Conservation (phyloP, 2,329 filamentous ascomycete genomes). For the Microcyclosporella mali region DNA sequence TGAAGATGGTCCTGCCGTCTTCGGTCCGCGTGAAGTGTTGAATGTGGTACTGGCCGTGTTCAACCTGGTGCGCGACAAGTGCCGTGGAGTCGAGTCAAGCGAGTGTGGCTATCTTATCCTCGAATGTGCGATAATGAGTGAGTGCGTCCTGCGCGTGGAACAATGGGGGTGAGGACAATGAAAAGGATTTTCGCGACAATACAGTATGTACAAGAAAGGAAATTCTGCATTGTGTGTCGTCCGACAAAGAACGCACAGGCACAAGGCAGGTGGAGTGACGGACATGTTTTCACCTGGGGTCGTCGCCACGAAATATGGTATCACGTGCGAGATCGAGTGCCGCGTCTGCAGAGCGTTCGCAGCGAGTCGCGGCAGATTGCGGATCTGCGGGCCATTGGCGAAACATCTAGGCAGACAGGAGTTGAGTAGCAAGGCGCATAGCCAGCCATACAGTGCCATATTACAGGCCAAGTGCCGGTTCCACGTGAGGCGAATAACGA, state of each 20-base stretch:
- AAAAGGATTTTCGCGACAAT: slow-evolving; percentile 11
- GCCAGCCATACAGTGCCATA: slow-evolving; percentile 8
- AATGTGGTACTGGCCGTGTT: slow-evolving; percentile 5
- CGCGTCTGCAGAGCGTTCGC: slow-evolving; percentile 6
- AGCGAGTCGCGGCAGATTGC: slow-evolving; percentile 10
- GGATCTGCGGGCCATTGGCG: slow-evolving; percentile 12
- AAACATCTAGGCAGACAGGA: slow-evolving; percentile 7
- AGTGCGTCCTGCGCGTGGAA: slow-evolving; percentile 14
- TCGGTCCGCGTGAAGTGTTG: slow-evolving; percentile 4
- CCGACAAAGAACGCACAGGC: slow-evolving; percentile 6
- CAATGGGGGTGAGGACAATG: slow-evolving; percentile 15
- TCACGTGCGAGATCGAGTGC: slow-evolving; percentile 7
- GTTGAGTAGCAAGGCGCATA: slow-evolving; percentile 11
- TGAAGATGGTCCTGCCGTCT: slow-evolving; percentile 16
- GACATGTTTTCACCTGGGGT: not conserved
- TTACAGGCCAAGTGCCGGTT: slow-evolving; percentile 2
- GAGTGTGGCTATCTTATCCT: slow-evolving; percentile 8
- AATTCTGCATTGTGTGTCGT: slow-evolving; percentile 10
- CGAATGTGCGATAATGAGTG: slow-evolving; percentile 10
- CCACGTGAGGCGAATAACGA: slow-evolving; percentile 4
- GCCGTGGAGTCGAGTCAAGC: slow-evolving; percentile 1
- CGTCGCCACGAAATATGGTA: slow-evolving; percentile 2
- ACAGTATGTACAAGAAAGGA: slow-evolving; percentile 12
- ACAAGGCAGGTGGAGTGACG: not conserved
- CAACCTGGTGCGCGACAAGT: slow-evolving; percentile 8